Base-by-base conservation (phyloP, 768 basidiomycete species). In the Russula foetens region DNA sequence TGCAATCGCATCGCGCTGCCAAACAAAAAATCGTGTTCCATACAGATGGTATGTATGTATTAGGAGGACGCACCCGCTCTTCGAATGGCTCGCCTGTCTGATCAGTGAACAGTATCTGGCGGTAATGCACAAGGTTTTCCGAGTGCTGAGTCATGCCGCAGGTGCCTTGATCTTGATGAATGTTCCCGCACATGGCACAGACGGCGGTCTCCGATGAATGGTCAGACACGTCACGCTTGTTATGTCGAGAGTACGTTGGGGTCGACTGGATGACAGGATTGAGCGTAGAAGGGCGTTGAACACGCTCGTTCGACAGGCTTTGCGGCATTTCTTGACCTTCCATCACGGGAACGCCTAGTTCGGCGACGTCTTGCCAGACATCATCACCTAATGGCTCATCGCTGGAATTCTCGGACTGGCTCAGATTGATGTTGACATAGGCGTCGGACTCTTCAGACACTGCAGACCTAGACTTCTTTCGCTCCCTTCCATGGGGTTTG, bases 141-240 rank as follows among this genome's bases (percentile, higher is more conserved):
- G 86, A 82, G 52, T 73, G 76, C 24, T 84, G 78, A 7, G 81
- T 82, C 89, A 92, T 88, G 24, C 68, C 68, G 67, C 90, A 92
- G 11, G 67, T 64, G 29, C 77, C 77, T 49, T 72, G 71, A 55
- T 66, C 77, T 49, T 72, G 71, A 55, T 66, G 65, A 11, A 59
- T 65, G 19, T 62, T 66, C 39, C 80, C 81, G 70, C 90, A 92
- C 21, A 92, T 73, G 11, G 85, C 82, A 68, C 90, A 92, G 21
- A 58, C 38, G 47, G 58, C 63, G 47, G 59, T 26, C 45, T 65
- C 65, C 45, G 66, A 64, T 46, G n/a, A 26, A 33, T 50, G 28
- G 35, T 33, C 47, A 48, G 52, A 14, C 12, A 21, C 24, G 19
- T 33, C 29, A 43, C 8, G 53, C 12, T 19, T 24, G 23, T 47